Evolutionary conservation across 2,329 filamentous ascomycete genomes (phyloP), one percentile per base, ranked within the genome.

Genomic region (Fusarium caatingaense): DNA sequence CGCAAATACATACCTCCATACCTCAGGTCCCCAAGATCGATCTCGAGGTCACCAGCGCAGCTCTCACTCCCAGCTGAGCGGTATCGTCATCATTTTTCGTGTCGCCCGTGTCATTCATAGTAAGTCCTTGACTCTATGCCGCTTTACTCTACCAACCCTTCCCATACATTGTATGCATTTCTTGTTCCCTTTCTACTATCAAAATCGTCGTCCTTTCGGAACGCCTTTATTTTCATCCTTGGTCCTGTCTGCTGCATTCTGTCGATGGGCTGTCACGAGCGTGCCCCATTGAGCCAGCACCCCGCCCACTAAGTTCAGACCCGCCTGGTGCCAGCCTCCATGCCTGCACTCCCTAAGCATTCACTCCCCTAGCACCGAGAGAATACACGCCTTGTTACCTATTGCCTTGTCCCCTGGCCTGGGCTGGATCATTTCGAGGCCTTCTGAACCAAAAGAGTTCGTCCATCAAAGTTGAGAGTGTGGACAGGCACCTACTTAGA

Each of bases 241-340:
- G 49, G 41, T 55, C 40, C 44, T 56, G 56, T 48, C 60, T 51
- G 64, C 63, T 66, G 65, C 64, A 64, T 73, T 71, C 66, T 68
- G 62, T 74, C 58, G 60, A 69, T 70, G 68, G 72, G 72, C 71
- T 74, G 75, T 77, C 75, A 77, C 75, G 75, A 77, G 75, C 64
- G 69, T 76, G 71, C 74, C 75, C 74, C 75, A 75, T 76, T 58
- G 70, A 76, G 63, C 60, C 72, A 76, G 61, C 72, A 76, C 75
- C 75, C 75, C 75, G 75, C 75, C 68, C 73, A 71, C 34, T 37
- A 37, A 18, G 34, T 72, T 62, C 47, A 73, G 75, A 76, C 75
- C 75, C 75, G 75, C 75, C 73, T 64, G 63, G 65, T 71, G 66
- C 74, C 72, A 76, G 74, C 74, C 72, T 75, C 66, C 62, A 60